Evolutionary conservation across 2,329 filamentous ascomycete species (phyloP), one percentile per base, ranked within the genome.

Genomic region (Colletotrichum falcatum): DNA sequence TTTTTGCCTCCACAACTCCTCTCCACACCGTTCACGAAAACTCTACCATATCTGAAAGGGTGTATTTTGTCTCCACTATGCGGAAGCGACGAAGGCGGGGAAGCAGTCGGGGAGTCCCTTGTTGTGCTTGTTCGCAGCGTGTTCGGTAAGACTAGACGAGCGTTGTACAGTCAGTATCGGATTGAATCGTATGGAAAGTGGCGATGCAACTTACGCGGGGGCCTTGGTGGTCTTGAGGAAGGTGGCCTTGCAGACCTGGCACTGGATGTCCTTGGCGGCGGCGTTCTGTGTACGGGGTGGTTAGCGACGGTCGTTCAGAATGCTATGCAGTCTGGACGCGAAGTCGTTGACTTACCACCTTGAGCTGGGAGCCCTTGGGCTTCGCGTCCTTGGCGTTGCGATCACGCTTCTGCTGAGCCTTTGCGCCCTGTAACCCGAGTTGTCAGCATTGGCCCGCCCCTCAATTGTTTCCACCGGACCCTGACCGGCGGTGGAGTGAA

Each of bases 191-290:
- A 6, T 44, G 12, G 18, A 16, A 37, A 37, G 14, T 23, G 14
- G n/a, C 39, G 66, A 58, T 53, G 48, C 20, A 44, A 83, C 88
- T 75, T 85, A 91, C 89, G 91, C 90, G 76, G 91, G 91, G 72
- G 87, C 89, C 78, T 91, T 91, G 72, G 91, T 91, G 44, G 92
- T 95, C 85, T 91, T 91, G 75, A 94, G 87, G 84, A 95, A 94
- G 37, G 91, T 92, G 75, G 91, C 88, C 82, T 90, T 92, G 91
- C 92, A 95, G 77, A 90, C 85, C 74, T 88, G 83, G 87, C 92
- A 95, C 81, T 93, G 91, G 81, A 94, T 93, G 78, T 88, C 90
- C 85, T 90, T 92, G 70, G 92, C 92, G 75, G 90, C 85, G 75
- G 88, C 85, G 83, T 94, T 94, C 91, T 93, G 74, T 71, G 66